phyloP scores from a whole-genome alignment of 2,329 filamentous ascomycete genomes.

The Microcyclosporella mali region DNA sequence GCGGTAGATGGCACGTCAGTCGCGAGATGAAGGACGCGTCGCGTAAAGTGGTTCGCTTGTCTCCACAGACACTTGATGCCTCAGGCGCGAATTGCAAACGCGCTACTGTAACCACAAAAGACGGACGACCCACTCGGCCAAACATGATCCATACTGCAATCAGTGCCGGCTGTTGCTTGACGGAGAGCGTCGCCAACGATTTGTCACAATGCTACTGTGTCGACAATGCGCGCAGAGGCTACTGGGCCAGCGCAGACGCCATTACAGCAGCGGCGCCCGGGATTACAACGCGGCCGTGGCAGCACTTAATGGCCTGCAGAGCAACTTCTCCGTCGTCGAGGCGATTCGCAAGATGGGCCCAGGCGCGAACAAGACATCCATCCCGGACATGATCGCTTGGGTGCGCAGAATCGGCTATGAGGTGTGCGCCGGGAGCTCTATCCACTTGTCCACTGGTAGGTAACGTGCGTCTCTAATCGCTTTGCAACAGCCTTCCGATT shows the following conservation, averaged over 20 bases:
- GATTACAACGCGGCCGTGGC: slow-evolving; percentile 56
- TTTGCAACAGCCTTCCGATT: slow-evolving; percentile 50
- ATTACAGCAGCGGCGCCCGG: slow-evolving; percentile 13
- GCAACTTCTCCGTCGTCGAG: slow-evolving; percentile 72
- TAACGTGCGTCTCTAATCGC: too few relatives aligned
- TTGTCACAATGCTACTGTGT: too few relatives aligned
- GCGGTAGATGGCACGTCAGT: neutral
- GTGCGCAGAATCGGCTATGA: slow-evolving; percentile 68
- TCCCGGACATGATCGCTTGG: slow-evolving; percentile 79
- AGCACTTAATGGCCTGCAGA: slow-evolving; percentile 69
- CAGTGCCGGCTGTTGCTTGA: too few relatives aligned
- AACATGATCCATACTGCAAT: too few relatives aligned
- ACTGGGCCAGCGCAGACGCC: slow-evolving; percentile 2
- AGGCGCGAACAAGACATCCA: slow-evolving; percentile 65
- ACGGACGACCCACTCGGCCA: too few relatives aligned
- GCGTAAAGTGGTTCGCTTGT: neutral
- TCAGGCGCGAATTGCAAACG: too few relatives aligned
- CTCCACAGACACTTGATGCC: too few relatives aligned
- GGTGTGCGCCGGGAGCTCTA: slow-evolving; percentile 41
- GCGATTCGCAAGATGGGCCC: slow-evolving; percentile 68
- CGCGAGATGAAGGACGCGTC: neutral
- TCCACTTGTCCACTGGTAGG: too few relatives aligned
- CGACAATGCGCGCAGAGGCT: too few relatives aligned
- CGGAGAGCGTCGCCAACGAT: too few relatives aligned
- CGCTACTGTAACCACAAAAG: too few relatives aligned